phyloP scores from a whole-genome alignment of 768 basidiomycete species.

The Polyporus arcularius region DNA sequence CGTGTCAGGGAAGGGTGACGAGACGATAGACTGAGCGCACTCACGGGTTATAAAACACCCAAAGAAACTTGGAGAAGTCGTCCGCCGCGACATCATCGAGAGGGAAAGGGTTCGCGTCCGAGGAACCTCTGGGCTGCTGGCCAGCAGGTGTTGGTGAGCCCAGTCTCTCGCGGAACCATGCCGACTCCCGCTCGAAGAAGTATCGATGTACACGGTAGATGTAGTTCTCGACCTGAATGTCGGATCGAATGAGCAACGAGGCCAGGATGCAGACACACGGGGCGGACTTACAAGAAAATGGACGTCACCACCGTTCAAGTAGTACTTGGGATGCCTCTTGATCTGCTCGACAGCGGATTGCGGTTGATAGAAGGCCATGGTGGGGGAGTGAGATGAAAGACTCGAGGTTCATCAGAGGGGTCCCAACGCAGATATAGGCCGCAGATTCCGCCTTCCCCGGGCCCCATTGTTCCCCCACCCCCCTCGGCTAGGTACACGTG shows the following conservation, averaged over 20 bases:
- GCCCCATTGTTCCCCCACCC: neutral
- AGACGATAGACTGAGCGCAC: slow-evolving; percentile 1
- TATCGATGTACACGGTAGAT: slow-evolving; percentile 34
- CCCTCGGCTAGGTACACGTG: slow-evolving; percentile 24
- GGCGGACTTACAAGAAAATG: slow-evolving; percentile 47
- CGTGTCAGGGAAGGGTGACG: neutral
- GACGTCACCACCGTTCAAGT: slow-evolving; percentile 55
- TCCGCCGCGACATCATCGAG: slow-evolving; percentile 31
- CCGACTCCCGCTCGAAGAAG: slow-evolving; percentile 35
- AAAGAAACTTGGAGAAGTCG: slow-evolving; percentile 32
- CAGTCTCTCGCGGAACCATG: slow-evolving; percentile 27
- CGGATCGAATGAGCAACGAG: neutral
- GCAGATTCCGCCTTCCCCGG: slow-evolving; percentile 9
- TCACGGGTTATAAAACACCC: slow-evolving; percentile 37
- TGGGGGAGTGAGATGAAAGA: slow-evolving; percentile 11
- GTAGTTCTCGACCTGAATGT: slow-evolving; percentile 25
- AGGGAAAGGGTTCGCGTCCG: slow-evolving; percentile 31
- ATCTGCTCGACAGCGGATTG: slow-evolving; percentile 30
- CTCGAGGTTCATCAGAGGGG: slow-evolving; percentile 7
- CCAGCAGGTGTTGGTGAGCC: slow-evolving; percentile 21
- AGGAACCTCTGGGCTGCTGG: slow-evolving; percentile 28
- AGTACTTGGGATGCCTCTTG: slow-evolving; percentile 41
- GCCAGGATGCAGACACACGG: neutral
- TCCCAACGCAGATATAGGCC: slow-evolving; percentile 19
- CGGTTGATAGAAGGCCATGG: slow-evolving; percentile 18